These are phyloP conservation scores for Aspergillus luchuensis DNA, from an alignment of 2,329 filamentous ascomycete genomes.

Conservation along the genomic window DNA sequence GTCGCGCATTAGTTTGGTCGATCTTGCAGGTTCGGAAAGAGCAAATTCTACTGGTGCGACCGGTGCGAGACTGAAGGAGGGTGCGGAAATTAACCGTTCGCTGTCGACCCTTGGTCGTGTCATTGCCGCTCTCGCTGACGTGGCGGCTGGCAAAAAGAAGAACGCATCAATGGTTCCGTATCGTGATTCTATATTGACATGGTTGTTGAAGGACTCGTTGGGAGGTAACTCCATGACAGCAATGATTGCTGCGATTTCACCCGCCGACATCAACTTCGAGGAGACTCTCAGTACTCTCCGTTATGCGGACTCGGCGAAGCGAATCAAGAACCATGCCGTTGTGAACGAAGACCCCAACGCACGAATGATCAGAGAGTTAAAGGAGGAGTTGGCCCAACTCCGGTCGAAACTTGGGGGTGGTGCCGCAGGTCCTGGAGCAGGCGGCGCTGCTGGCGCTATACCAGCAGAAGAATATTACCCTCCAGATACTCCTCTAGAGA, in stretches of 20 bases:
- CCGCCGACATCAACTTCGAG: conserved; percentile 98
- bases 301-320: conserved; percentile 96
- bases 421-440: conserved; percentile 42
- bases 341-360: conserved; percentile 99
- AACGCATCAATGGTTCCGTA: conserved; percentile 82
- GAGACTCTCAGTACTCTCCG: conserved; percentile 93
- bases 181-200: conserved; percentile 93
- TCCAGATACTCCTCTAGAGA: conserved; percentile 85
- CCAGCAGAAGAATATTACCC: conserved; percentile 82
- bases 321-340: conserved; percentile 99
- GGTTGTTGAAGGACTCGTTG: conserved; percentile 93
- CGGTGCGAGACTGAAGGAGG: conserved; percentile 91
- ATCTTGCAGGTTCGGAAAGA: conserved; percentile 95
- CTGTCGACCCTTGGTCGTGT: conserved; percentile 95
- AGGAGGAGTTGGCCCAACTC: conserved; percentile 86
- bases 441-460: conserved; percentile 43
- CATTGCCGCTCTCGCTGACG: conserved; percentile 90
- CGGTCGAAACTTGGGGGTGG: conserved; percentile 78
- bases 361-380: conserved; percentile 96
- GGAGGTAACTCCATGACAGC: conserved; percentile 99
- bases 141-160: conserved; percentile 80
- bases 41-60: conserved; percentile 97
- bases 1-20: conserved; percentile 95
- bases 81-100: conserved; percentile 97
- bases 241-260: conserved; percentile 99